Evolutionary conservation across 768 basidiomycete species (phyloP), one percentile per base, ranked within the genome.

Genomic region (Kwoniella shandongensis): DNA sequence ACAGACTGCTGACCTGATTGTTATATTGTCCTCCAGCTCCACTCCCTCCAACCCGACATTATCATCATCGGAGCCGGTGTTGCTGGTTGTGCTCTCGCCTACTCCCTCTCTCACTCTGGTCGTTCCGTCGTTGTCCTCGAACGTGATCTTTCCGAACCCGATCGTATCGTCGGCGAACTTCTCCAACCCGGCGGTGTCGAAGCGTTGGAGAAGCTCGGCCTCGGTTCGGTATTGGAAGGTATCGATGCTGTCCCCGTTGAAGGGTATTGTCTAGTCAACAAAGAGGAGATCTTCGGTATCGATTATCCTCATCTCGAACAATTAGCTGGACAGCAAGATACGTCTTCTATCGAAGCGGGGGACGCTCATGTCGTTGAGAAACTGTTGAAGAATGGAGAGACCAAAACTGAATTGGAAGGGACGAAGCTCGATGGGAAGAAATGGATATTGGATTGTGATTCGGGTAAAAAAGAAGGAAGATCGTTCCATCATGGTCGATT

Each of bases 101-200:
- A 90, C 72, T 87, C 87, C 0, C 86, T 99, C 39, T 85, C 90
- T 3, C 59, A 72, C 38, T 80, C 83, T 39, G 87, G 87, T 13
- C 82, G 91, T 18, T 83, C 85, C 20, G 86, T 97, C 63, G 87
- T 87, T 17, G 79, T 97, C 0, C 80, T 99, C 53, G 96, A 99
- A 77, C 86, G 94, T 11, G 94, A 93, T 13, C 82, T 98, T 3
- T 82, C 87, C 0, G 88, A 91, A 74, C 96, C 96, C 0, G 91
- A 98, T 81, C 83, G 96, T 17, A 98, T 99, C 64, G 96, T 98
- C 30, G 96, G 96, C 23, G 96, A 99, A 76, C 84, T 98, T 0
- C 80, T 99, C 22, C 96, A 99, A 70, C 96, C 96, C 1, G 92
- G 87, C 1, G 96, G 96, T 0, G 85, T 91, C 22, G 79, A 80